phyloP scores from a whole-genome alignment of 768 basidiomycete species.

The Rhizopogon rudus region DNA sequence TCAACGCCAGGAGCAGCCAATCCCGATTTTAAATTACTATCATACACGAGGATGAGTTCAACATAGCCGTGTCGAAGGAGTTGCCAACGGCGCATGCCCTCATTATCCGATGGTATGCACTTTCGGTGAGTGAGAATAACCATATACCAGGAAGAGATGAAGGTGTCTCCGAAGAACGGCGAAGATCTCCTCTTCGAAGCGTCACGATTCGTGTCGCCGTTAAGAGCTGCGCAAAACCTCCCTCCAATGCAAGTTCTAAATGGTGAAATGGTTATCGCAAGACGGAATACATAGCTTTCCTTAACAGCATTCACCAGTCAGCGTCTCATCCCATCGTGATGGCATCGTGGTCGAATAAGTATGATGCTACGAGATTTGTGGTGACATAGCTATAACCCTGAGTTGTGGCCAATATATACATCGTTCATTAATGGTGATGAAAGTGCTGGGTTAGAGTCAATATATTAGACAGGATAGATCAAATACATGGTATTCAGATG shows the following conservation, averaged over 20 bases:
- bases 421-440: not conserved
- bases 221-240: constrained; percentile 49
- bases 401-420: too few relatives aligned
- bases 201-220: constrained; percentile 20
- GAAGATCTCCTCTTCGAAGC: constrained; percentile 36
- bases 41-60: constrained; percentile 64
- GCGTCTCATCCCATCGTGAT: constrained; percentile 28
- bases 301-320: constrained; percentile 38
- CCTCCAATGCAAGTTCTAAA: too few relatives aligned
- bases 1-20: constrained; percentile 54
- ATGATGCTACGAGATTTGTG: constrained; percentile 43
- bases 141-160: constrained; percentile 40
- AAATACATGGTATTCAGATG: not conserved
- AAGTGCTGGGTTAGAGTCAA: not conserved
- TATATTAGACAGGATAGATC: not conserved
- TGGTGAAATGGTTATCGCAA: constrained; percentile 41
- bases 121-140: constrained; percentile 37
- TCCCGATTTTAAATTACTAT: constrained; percentile 62
- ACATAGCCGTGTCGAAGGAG: constrained; percentile 48
- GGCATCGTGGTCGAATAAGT: constrained; percentile 42
- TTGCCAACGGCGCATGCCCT: constrained; percentile 43
- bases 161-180: constrained; percentile 35
- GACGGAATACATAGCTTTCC: constrained; percentile 40
- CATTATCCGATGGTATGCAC: constrained; percentile 25
- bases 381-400: not conserved